A percentile compares a stretch with the other conserved stretches of the same genome.
phyloP scores from a whole-genome alignment of 2,329 filamentous ascomycete genomes.

The Teratosphaeriaceae sp. region DNA sequence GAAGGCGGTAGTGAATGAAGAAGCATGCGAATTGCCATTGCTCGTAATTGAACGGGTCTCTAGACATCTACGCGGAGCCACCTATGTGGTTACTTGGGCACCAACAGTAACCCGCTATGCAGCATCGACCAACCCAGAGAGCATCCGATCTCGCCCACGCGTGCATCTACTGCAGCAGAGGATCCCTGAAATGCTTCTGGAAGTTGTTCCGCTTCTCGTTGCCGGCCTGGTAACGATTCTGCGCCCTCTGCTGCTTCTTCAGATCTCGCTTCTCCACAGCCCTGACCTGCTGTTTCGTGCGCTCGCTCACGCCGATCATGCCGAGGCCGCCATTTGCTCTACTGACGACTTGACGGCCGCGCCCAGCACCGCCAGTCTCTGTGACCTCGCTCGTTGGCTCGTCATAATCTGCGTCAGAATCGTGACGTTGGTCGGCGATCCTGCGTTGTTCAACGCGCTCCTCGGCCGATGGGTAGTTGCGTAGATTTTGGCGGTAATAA shows the following conservation, averaged over 20 bases:
- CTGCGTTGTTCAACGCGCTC: conserved; percentile 66
- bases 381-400: conserved; percentile 25
- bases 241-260: conserved; percentile 51
- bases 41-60: too few species aligned
- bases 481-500: conserved; percentile 90
- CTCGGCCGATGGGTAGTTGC: conserved; percentile 70
- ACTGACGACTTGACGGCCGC: conserved; percentile 43
- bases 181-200: conserved; percentile 68
- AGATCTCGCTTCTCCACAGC: conserved; percentile 63
- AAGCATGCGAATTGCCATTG: too few species aligned
- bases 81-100: too few species aligned
- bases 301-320: conserved; percentile 70
- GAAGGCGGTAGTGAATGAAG: too few species aligned
- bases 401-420: conserved; percentile 43
- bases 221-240: conserved; percentile 55
- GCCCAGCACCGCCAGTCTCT: conserved; percentile 21
- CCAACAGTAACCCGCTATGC: too few species aligned
- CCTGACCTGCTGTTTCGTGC: conserved; percentile 63
- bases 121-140: too few species aligned
- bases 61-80: too few species aligned
- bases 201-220: conserved; percentile 69
- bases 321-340: conserved; percentile 68
- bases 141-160: too few species aligned
- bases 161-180: conserved; percentile 29
- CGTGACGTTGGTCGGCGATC: conserved; percentile 41